These are phyloP conservation scores for Mycosarcoma maydis DNA, from an alignment of 1,284 basidiomycete species.

Conservation along the genomic window DNA sequence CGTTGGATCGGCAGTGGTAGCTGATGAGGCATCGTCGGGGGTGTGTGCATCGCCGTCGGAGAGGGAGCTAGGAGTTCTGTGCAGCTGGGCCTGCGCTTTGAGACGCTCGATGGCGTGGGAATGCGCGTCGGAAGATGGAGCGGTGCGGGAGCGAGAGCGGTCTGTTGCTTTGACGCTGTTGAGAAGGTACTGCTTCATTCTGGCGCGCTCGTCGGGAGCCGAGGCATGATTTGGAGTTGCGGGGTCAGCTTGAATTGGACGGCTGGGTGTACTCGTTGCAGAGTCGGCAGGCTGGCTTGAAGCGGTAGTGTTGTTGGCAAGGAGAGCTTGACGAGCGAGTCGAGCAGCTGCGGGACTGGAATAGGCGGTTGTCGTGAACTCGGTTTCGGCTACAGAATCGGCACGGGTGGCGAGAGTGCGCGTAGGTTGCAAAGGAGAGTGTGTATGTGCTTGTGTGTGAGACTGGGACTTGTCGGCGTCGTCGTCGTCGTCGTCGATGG, in stretches of 20 bases:
- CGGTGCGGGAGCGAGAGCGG: slow-evolving; percentile 12
- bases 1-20: slow-evolving; percentile 17
- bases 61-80: slow-evolving; percentile 22
- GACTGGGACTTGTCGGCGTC: slow-evolving; percentile 14
- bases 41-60: slow-evolving; percentile 26
- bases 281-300: slow-evolving; percentile 1
- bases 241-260: slow-evolving; percentile 15
- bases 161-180: slow-evolving; percentile 48
- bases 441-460: slow-evolving; percentile 1
- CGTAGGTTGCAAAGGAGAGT: slow-evolving; percentile 7
- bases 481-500: slow-evolving; percentile 29
- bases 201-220: slow-evolving; percentile 27
- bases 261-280: slow-evolving; percentile 25
- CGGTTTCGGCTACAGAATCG: slow-evolving; percentile 16
- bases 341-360: slow-evolving; percentile 48
- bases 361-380: slow-evolving; percentile 38
- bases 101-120: slow-evolving; percentile 36
- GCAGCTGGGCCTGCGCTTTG: slow-evolving; percentile 38
- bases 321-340: slow-evolving; percentile 29
- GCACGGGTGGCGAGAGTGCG: slow-evolving; percentile 13
- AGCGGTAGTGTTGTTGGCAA: background rate
- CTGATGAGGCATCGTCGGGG: slow-evolving; percentile 12
- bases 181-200: slow-evolving; percentile 52
- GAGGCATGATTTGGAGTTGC: slow-evolving; percentile 29
- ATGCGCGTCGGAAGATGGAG: slow-evolving; percentile 35